Evolutionary conservation across 1,284 basidiomycete genomes (phyloP), one percentile per base, ranked within the genome.

Genomic region (Moesziomyces aphidis): DNA sequence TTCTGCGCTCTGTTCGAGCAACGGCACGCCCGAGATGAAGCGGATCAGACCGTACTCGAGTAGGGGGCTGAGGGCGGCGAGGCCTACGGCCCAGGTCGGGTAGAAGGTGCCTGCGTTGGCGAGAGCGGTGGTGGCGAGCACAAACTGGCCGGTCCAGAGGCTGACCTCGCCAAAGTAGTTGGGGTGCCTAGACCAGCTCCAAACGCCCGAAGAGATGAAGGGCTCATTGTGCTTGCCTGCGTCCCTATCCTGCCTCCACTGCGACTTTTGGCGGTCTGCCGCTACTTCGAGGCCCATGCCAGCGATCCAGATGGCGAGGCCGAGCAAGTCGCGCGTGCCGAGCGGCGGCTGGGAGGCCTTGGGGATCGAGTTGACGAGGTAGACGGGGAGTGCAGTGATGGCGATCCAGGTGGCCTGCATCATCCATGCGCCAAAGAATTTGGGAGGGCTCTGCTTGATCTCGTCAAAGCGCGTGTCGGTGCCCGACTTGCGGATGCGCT

Each of bases 151-250:
- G 4, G 88, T 88, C 89, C 91, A 92, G 21, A 93, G 86, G 3
- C 90, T 89, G 13, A 93, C 88, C 85, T 93, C 92, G 24, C 90
- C 91, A 39, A 92, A 88, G 83, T 93, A 93, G 86, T 93, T 93
- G 39, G 92, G 92, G 78, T 93, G 92, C 39, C 92, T 86, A 68
- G 89, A 90, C 63, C 90, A 85, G 44, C 88, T 86, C 92, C 92
- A 94, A 11, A 93, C 85, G 0, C 92, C 92, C 31, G 86, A 86
- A 5, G 87, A 88, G 75, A 93, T 91, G 80, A 93, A 93, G 77
- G 89, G 88, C 77, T 93, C 90, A 48, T 91, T 88, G 80, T 93
- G 92, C 73, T 90, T 86, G 78, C 91, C 91, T 13, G 86, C 86
- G n/a, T 90, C 86, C 80, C 90, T 91, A 4, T 87, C 88, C 24